These are phyloP conservation scores for Tylopilus sp. DNA, from an alignment of 1,284 basidiomycete species.

Conservation along the genomic window DNA sequence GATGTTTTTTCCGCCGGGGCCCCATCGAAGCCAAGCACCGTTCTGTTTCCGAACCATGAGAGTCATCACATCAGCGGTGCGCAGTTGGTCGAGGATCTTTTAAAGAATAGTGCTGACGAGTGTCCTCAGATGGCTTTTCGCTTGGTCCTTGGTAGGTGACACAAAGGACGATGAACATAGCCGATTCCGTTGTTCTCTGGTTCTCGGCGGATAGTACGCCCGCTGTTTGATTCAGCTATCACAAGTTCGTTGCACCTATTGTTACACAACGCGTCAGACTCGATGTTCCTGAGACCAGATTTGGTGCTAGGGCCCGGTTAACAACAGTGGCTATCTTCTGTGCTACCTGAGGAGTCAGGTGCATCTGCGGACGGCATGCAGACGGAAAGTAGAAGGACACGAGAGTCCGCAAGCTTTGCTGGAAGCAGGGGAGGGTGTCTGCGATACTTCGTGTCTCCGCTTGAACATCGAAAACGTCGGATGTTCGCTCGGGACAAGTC, in stretches of 20 bases:
- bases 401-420: constrained; percentile 27
- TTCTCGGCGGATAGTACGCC: constrained; percentile 38
- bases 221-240: constrained; percentile 44
- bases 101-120: constrained; percentile 39
- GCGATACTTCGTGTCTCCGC: constrained; percentile 38
- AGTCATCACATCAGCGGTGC: constrained; percentile 37
- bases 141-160: constrained; percentile 41
- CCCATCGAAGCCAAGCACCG: constrained; percentile 43
- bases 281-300: constrained; percentile 24
- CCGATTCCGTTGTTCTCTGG: not conserved
- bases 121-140: constrained; percentile 41
- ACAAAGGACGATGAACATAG: not conserved
- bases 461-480: constrained; percentile 40
- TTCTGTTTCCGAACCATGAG: constrained; percentile 35
- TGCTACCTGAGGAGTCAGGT: constrained; percentile 30
- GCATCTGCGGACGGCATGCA: constrained; percentile 39
- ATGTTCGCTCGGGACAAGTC: not conserved
- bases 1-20: constrained; percentile 46
- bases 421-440: constrained; percentile 33
- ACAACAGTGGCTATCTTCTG: constrained; percentile 41
- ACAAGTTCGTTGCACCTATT: constrained; percentile 29
- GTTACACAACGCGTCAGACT: constrained; percentile 43
- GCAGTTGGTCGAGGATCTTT: constrained; percentile 37
- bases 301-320: constrained; percentile 40
- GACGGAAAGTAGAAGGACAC: constrained; percentile 29